These are phyloP conservation scores for Rosellinia necatrix DNA, from an alignment of 2,329 filamentous ascomycete genomes.

Conservation along the genomic window DNA sequence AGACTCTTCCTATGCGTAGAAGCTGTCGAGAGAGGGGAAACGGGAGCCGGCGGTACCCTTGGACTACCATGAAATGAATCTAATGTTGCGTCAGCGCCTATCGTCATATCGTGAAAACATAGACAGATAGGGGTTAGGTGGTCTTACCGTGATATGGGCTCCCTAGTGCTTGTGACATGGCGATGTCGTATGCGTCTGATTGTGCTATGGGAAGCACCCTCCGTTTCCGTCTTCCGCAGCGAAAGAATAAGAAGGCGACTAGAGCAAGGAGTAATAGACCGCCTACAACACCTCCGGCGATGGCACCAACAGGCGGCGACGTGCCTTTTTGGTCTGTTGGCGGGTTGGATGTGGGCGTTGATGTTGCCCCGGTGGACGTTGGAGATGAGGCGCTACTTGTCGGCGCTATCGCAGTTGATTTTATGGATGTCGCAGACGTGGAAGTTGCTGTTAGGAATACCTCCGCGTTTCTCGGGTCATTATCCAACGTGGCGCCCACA, in stretches of 20 bases:
- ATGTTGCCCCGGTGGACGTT: neutral
- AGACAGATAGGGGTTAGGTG: neutral
- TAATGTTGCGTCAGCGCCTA: slow-evolving; percentile 10
- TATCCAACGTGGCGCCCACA: slow-evolving; percentile 17
- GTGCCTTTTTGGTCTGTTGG: neutral
- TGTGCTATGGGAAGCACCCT: neutral
- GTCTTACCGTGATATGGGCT: slow-evolving; percentile 28
- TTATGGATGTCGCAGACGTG: neutral
- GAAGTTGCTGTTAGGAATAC: slow-evolving; percentile 21
- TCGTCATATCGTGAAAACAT: neutral
- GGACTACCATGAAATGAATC: slow-evolving; percentile 16
- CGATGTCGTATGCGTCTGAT: neutral
- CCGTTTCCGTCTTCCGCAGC: slow-evolving; percentile 19
- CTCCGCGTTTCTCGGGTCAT: slow-evolving; percentile 9
- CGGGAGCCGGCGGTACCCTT: neutral
- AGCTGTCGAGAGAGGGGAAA: neutral
- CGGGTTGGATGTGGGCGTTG: neutral
- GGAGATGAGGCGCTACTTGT: neutral
- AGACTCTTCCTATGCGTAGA: slow-evolving; percentile 6
- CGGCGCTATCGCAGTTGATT: neutral
- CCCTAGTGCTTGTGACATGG: slow-evolving; percentile 14
- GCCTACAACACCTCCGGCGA: slow-evolving; percentile 25
- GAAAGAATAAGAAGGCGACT: slow-evolving; percentile 15
- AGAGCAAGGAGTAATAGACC: slow-evolving; percentile 17
- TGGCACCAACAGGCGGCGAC: slow-evolving; percentile 7